Evolutionary conservation across 495 filamentous ascomycete genomes (phyloP).

Genomic region (Lineolata rhizophorae): DNA sequence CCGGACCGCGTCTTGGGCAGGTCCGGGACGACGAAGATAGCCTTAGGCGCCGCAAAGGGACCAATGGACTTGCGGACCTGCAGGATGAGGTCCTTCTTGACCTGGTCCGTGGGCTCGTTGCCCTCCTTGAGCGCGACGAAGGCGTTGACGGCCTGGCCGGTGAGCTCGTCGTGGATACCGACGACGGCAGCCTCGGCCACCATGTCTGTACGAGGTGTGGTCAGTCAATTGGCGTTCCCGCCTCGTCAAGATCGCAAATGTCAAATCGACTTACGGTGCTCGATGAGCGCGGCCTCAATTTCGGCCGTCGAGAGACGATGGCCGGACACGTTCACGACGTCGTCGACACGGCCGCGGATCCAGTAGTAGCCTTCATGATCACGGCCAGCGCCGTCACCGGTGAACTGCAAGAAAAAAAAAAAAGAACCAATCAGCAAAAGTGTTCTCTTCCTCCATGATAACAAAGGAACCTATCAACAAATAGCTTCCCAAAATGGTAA

Average conservation of each 20-base stretch:
- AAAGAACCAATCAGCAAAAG: constrained; percentile 14
- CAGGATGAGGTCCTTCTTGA: constrained; percentile 78
- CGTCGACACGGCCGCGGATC: constrained; percentile 97
- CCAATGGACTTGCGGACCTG: constrained; percentile 95
- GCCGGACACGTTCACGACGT: constrained; percentile 94
- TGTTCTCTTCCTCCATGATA: no score
- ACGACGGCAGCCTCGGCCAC: constrained; percentile 94
- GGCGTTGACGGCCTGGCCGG: constrained; percentile 90
- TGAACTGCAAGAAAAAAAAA: constrained; percentile 56
- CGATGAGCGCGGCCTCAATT: constrained; percentile 89
- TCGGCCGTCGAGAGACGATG: constrained; percentile 93
- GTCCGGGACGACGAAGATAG: constrained; percentile 71
- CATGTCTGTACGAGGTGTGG: constrained; percentile 20
- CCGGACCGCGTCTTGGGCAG: constrained; percentile 90
- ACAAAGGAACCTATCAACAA: background rate
- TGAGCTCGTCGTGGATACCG: constrained; percentile 78
- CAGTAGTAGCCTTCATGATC: constrained; percentile 99
- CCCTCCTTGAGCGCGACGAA: constrained; percentile 88
- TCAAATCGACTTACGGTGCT: constrained; percentile 65
- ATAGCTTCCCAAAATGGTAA: constrained; percentile 4
- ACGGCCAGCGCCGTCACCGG: constrained; percentile 87
- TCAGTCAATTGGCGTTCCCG: constrained; percentile 1
- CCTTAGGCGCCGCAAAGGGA: constrained; percentile 91
- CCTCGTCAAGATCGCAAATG: background rate
- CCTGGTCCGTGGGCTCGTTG: constrained; percentile 52